Evolutionary conservation across 169 alveolate species (phyloP).

Genomic region (Theileria sp.): DNA sequence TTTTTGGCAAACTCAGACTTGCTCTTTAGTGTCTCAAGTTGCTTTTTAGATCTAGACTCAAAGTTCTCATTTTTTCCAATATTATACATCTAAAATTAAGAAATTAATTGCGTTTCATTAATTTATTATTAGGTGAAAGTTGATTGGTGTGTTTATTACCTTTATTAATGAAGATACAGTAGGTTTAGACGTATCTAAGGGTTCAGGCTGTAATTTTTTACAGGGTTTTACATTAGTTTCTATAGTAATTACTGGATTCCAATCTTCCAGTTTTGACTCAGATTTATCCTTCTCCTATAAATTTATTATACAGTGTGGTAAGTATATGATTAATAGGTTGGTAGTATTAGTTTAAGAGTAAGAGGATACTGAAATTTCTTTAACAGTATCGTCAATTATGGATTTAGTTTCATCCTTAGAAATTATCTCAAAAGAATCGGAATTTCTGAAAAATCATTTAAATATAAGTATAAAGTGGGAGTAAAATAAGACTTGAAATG

Average conservation of each 20-base stretch:
- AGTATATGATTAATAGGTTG: not conserved
- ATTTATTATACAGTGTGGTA: not conserved
- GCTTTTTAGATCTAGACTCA: slow-evolving; percentile 45
- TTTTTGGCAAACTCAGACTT: slow-evolving; percentile 29
- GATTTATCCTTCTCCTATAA: slow-evolving; percentile 10
- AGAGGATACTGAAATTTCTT: slow-evolving; percentile 10
- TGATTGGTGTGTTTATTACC: not conserved
- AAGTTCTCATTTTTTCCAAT: slow-evolving; percentile 46
- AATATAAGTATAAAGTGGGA: too few species aligned
- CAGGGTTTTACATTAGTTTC: not conserved
- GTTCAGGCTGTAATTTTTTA: not conserved
- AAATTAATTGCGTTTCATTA: not conserved
- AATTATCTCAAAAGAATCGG: slow-evolving; percentile 11
- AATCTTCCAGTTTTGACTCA: slow-evolving; percentile 18
- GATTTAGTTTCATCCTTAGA: slow-evolving; percentile 8
- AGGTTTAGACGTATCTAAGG: slow-evolving; percentile 6
- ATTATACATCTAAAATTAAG: slow-evolving; percentile 19
- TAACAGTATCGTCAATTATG: slow-evolving; percentile 11
- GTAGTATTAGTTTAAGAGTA: not conserved
- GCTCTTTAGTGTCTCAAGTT: slow-evolving; percentile 35
- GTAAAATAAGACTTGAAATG: too few species aligned
- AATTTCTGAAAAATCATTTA: not conserved
- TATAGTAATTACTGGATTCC: slow-evolving; percentile 7
- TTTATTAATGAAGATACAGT: slow-evolving; percentile 40
- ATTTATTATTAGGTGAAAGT: not conserved